A percentile compares a stretch with the other conserved stretches of the same genome.
phyloP scores from a whole-genome alignment of 2,329 filamentous ascomycete species.

The Sporothrix protearum region DNA sequence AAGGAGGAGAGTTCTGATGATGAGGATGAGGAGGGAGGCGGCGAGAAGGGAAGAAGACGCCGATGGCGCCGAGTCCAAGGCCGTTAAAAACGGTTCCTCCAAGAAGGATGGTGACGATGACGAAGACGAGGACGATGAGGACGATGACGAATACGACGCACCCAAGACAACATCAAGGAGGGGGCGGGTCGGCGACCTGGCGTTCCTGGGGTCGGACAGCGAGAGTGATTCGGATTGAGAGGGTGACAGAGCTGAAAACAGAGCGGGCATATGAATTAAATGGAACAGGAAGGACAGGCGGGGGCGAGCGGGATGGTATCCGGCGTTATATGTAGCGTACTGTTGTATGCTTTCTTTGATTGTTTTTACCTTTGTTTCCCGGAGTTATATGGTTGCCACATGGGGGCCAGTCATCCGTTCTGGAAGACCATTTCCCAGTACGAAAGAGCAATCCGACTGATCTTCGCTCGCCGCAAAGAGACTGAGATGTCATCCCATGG shows the following conservation, averaged over 20 bases:
- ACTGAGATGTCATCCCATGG: not conserved
- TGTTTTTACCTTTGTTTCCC: not conserved
- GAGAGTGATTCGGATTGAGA: conserved; percentile 54
- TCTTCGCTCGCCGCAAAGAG: not conserved
- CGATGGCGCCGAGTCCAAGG: conserved; percentile 33
- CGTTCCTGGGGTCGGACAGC: conserved; percentile 58
- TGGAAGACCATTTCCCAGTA: not conserved
- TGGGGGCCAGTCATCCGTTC: not conserved
- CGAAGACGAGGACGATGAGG: conserved; percentile 35
- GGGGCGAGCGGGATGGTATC: not conserved
- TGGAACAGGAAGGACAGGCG: not conserved
- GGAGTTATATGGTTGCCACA: not conserved
- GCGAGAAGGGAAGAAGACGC: conserved; percentile 1
- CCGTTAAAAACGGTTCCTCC: conserved; percentile 25
- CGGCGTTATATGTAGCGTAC: not conserved
- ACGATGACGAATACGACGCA: not conserved
- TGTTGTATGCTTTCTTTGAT: not conserved
- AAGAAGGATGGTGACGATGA: conserved; percentile 34
- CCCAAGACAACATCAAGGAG: conserved; percentile 40
- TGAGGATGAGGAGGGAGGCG: conserved; percentile 34
- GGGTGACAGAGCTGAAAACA: not conserved
- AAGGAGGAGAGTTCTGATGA: conserved; percentile 40
- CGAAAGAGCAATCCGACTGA: not conserved
- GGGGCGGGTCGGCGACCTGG: conserved; percentile 50
- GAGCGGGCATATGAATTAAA: not conserved